These are phyloP conservation scores for Phytopythium mirpurense DNA, from an alignment of 352 stramenopile genomes.

Conservation along the genomic window DNA sequence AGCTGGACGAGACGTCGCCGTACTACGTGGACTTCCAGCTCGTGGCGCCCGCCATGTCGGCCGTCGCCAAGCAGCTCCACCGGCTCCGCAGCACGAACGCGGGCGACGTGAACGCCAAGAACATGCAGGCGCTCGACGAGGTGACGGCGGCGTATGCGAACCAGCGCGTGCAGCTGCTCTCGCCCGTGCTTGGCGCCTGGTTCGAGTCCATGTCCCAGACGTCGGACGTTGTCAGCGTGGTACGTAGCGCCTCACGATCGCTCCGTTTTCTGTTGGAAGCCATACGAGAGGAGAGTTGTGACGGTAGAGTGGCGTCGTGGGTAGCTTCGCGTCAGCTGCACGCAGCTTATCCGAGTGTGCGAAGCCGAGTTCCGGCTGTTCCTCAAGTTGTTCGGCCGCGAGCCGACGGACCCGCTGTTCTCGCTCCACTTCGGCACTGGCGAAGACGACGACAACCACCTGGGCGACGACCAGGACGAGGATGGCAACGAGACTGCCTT, in stretches of 20 bases:
- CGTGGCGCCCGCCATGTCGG: slow-evolving; percentile 49
- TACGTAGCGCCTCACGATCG: slow-evolving; percentile 7
- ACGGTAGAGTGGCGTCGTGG: background rate
- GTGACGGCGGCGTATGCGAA: slow-evolving; percentile 52
- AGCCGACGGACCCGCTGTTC: slow-evolving; percentile 56
- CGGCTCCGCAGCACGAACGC: slow-evolving; percentile 28
- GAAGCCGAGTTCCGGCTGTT: slow-evolving; percentile 76
- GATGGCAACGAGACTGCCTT: slow-evolving; percentile 53
- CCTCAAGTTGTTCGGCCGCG: slow-evolving; percentile 56
- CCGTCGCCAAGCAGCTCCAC: slow-evolving; percentile 58
- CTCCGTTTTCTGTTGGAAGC: no score
- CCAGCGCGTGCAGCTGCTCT: slow-evolving; percentile 56
- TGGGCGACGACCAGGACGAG: slow-evolving; percentile 27
- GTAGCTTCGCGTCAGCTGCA: slow-evolving; percentile 56
- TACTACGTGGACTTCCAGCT: slow-evolving; percentile 82
- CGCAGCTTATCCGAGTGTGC: slow-evolving; percentile 65
- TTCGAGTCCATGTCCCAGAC: slow-evolving; percentile 46
- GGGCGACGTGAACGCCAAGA: slow-evolving; percentile 25
- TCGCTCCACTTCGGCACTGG: slow-evolving; percentile 14
- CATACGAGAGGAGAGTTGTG: background rate
- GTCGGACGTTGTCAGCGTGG: slow-evolving; percentile 69
- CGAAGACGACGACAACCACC: slow-evolving; percentile 17
- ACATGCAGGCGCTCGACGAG: slow-evolving; percentile 41
- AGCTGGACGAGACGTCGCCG: slow-evolving; percentile 64
- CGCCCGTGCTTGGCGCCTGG: slow-evolving; percentile 38